Evolutionary conservation across 305 asterid genomes (phyloP), one percentile per base, ranked within the genome.

Genomic region (Solanum hybrid): DNA sequence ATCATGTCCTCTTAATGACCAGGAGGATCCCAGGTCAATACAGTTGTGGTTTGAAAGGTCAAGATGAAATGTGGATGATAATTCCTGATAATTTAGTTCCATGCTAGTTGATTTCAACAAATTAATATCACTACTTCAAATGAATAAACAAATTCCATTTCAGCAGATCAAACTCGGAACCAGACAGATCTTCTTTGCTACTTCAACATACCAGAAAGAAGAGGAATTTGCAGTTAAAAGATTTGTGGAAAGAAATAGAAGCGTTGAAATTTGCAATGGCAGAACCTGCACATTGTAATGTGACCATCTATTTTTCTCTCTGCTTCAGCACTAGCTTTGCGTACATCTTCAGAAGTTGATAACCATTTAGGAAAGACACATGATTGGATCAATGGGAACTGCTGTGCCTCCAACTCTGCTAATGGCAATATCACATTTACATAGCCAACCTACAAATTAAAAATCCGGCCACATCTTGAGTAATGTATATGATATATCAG

Each of bases 241-340:
- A 29, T 5, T 29, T 29, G 37, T 24, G 8, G 15, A 84, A 84
- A 29, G 73, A 45, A 29, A 29, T 84, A 51, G 38, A 82, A 15
- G 72, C 5, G 6, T 42, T 7, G 15, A 82, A 45, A 42, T 35
- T 89, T 38, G 34, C 27, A 79, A 77, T 35, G 56, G 45, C 38
- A 13, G 24, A 91, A 96, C 99, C 99, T 97, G 98, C 98, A 94
- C 40, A 88, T 19, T 64, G 95, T 93, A 91, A 92, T 89, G 95
- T 97, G 98, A 87, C 94, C 94, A 93, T 97, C 99, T 88, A 97
- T 94, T 91, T 94, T 94, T 84, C 93, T 91, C 94, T 97, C 99
- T 64, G 99, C 98, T 92, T 96, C 98, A 89, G 91, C 92, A 93
- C 99, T 96, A 82, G 99, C 98, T 93, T 94, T 96, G 88, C 96